These are phyloP conservation scores for Henckelia pumila DNA, from an alignment of 257 asterid species.

Conservation along the genomic window DNA sequence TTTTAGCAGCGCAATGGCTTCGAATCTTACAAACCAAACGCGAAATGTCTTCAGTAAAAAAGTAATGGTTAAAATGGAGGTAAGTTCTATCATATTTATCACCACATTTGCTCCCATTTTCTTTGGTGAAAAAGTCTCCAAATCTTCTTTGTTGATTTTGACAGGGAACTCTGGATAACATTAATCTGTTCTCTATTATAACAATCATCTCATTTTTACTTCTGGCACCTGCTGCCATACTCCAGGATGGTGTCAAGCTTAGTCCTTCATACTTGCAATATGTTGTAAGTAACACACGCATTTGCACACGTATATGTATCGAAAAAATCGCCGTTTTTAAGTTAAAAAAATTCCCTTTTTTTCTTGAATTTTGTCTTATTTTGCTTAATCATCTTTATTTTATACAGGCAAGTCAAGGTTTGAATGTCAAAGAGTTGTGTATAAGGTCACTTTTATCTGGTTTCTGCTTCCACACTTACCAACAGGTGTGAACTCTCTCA, in stretches of 20 bases:
- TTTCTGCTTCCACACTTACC: constrained; percentile 81
- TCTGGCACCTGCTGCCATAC: constrained; percentile 56
- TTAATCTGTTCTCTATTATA: constrained; percentile 73
- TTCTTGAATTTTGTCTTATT: neutral
- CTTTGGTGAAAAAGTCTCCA: neutral
- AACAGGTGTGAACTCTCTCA: constrained; percentile 61
- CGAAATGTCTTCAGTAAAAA: constrained; percentile 82
- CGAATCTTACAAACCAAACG: constrained; percentile 85
- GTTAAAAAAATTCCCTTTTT: neutral
- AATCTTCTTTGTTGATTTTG: constrained; percentile 4
- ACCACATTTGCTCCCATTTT: neutral
- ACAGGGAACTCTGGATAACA: constrained; percentile 80
- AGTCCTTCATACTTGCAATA: constrained; percentile 61
- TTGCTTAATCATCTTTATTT: neutral
- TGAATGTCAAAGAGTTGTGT: constrained; percentile 55
- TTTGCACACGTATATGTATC: neutral
- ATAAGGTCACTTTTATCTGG: constrained; percentile 62
- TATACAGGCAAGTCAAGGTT: constrained; percentile 68
- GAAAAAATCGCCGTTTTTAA: neutral
- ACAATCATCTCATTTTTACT: constrained; percentile 71
- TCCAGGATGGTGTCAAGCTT: constrained; percentile 70
- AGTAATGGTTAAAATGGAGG: constrained; percentile 73
- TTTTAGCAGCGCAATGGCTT: constrained; percentile 87
- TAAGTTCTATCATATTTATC: constrained; percentile 15
- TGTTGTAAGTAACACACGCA: constrained; percentile 48